Percentiles rank a stretch among this genome's conserved stretches.
Conservation (phyloP, 345 rosid species). For the Heritiera fomes region DNA sequence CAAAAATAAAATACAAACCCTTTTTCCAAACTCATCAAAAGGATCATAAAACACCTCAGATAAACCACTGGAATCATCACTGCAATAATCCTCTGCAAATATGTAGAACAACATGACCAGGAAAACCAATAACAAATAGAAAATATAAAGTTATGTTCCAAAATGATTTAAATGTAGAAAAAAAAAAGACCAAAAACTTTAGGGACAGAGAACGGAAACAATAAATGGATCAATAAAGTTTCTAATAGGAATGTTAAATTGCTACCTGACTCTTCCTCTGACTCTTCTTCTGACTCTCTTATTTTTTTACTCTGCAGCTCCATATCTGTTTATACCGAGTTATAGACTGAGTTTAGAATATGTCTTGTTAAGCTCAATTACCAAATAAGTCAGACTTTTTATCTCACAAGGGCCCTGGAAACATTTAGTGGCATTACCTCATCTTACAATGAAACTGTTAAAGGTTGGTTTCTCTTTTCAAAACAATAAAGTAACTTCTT, state of each 20-base stretch:
- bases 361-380: background rate
- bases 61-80: background rate
- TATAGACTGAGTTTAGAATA: background rate
- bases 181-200: background rate
- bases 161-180: too few relatives aligned
- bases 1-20: too few relatives aligned
- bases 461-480: background rate
- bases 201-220: background rate
- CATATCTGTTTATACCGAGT: background rate
- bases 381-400: background rate
- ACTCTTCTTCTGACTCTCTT: too few relatives aligned
- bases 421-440: background rate
- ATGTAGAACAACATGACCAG: background rate
- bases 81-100: background rate
- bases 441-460: background rate
- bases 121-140: background rate
- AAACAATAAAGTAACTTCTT: too few relatives aligned
- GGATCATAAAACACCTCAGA: too few relatives aligned
- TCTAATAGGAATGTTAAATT: background rate
- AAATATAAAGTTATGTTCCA: background rate
- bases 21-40: too few relatives aligned
- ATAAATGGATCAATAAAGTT: background rate
- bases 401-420: background rate
- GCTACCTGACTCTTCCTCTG: background rate
- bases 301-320: background rate